Base-by-base conservation (phyloP, 2,329 filamentous ascomycete genomes). In the Clathrospora elynae region DNA sequence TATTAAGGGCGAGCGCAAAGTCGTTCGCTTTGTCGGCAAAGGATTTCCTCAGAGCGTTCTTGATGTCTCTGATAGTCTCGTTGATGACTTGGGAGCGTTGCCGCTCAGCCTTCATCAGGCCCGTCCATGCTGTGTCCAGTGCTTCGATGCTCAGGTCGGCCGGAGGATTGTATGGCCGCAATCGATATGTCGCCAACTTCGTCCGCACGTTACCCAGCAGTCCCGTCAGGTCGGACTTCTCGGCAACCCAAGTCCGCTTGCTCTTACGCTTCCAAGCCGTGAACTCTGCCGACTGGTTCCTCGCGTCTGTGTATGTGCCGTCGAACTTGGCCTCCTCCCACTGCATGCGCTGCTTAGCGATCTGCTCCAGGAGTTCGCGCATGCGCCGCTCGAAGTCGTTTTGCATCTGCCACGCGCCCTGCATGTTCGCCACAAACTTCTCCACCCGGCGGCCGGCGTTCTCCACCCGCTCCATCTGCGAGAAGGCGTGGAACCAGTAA, bases 401-500 rank as follows among this genome's bases (percentile, higher is more conserved):
- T 72, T 99, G 91, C 93, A 99, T 99, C 73, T 96, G 92, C 93
- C 93, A 99, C 6, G 93, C 92, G 14, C 93, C 93, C 67, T 96
- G 90, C 93, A 99, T 97, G 70, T 93, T 97, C 67, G 89, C 90
- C 59, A 99, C 88, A 64, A 99, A 99, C 73, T 99, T 99, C 75
- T 99, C 93, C 4, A 99, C 93, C 57, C 93, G 83, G 49, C 93
- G 83, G 4, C 93, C 93, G 3, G 93, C 93, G 67, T 99, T 99
- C 72, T 99, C 93, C 6, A 99, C 93, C 68, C 92, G 88, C 74
- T 99, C 93, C 85, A 99, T 95, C 66, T 97, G 92, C 19, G 92
- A 97, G 70, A 99, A 99, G 59, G 93, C 93, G 68, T 99, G 93
- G 80, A 99, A 99, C 93, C 93, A 99, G 77, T 99, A 99, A 53